phyloP scores from a whole-genome alignment of 345 rosid species.

The Bretschneidera sinensis region DNA sequence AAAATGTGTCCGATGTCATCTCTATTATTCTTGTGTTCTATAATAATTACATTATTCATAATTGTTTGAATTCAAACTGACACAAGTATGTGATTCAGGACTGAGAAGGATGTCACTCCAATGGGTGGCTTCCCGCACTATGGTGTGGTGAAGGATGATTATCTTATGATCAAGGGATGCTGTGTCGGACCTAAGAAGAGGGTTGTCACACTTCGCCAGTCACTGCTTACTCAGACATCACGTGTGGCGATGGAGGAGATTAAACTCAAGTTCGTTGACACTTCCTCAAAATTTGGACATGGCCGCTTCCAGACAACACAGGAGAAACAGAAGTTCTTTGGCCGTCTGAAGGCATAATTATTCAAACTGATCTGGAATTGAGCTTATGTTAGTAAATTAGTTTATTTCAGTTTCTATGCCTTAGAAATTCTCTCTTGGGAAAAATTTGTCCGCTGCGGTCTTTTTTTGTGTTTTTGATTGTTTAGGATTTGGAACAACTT shows the following conservation, averaged over 20 bases:
- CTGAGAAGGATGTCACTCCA: conserved; percentile 75
- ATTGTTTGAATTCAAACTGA: conserved; percentile 1
- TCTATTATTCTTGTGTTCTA: too few relatives aligned
- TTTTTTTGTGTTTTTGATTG: too few relatives aligned
- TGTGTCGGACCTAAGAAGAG: conserved; percentile 91
- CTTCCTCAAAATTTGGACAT: conserved; percentile 60
- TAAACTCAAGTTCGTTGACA: conserved; percentile 71
- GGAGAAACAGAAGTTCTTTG: conserved; percentile 62
- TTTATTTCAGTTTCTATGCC: not conserved
- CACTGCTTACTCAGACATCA: conserved; percentile 68
- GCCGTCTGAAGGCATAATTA: conserved; percentile 52
- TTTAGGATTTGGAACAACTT: too few relatives aligned
- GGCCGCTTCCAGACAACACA: conserved; percentile 69
- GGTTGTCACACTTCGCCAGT: conserved; percentile 69
- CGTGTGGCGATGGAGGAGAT: conserved; percentile 64
- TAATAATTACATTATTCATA: too few relatives aligned
- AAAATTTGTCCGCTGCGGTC: too few relatives aligned
- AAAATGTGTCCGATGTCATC: not conserved
- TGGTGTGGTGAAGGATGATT: conserved; percentile 72
- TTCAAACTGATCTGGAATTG: not conserved
- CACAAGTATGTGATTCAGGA: conserved; percentile 34
- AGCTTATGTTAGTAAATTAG: not conserved
- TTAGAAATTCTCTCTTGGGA: too few relatives aligned
- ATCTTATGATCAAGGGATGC: conserved; percentile 76
- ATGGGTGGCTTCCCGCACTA: conserved; percentile 89